Base-by-base conservation (phyloP, 1,139 yeast species). In the Magnusiomyces ingens region DNA sequence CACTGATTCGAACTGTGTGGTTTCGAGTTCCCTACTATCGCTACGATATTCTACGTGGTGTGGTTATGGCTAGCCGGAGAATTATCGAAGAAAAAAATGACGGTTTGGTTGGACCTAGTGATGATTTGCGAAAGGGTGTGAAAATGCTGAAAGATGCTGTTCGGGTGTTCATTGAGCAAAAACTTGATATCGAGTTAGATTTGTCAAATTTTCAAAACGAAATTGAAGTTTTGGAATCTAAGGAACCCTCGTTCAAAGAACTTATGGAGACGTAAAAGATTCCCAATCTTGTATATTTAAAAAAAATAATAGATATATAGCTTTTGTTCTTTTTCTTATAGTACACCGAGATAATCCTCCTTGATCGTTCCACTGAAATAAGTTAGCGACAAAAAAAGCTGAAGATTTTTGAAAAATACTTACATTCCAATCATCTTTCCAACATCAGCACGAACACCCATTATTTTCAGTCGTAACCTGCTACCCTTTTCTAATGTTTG, bases 391-490 rank as follows among this genome's bases (percentile, higher is more conserved):
- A 41, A 37, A 49, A 43, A 35, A 45, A 52, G 12, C 4, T 29
- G 41, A 32, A 17, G 50, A 37, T n/a, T n/a, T n/a, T n/a, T n/a
- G 8, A 37, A 53, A 4, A 26, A 44, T 32, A 63, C 72, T 60
- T 62, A 69, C 72, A 93, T 93, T 52, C 98, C 99, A 69, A 88
- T 89, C 69, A 93, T 91, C 64, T 94, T 94, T 65, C 95, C 94
- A 17, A 94, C 99, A 71, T 94, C 99, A 19, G 97, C 89, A 68
- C 98, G 81, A 44, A 97, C 94, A 71, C 99, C 99, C 53, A 93
- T 97, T 52, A 93, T 88, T 75, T 93, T 93, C 63, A 94, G 82
- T 68, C 99, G 80, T 37, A 93, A 95, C 64, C 93, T 81, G 53
- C 96, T 84, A 36, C 97, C 97, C 70, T 90, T 91, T 66, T 89